Base-by-base conservation (phyloP, 2,329 filamentous ascomycete species). In the Chaetomium sp. region DNA sequence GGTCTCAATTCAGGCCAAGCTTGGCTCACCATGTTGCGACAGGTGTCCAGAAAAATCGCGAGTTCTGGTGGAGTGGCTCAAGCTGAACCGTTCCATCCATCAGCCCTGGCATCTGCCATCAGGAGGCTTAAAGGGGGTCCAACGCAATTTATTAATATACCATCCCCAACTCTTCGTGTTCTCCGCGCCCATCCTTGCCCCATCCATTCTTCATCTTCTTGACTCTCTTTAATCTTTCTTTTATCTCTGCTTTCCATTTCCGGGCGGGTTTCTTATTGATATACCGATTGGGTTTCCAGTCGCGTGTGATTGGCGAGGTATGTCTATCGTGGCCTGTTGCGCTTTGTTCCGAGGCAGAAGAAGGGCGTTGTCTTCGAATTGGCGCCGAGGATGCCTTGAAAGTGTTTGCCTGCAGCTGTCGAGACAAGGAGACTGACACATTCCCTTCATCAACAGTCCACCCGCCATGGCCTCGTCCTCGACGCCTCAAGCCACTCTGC, bases 401-500 rank as follows among this genome's bases (percentile, higher is more conserved):
- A 12, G 19, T 19, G 33, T 57, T 57, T n/a, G 54, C 33, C 33
- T 12, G 54, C 23, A 27, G 42, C 21, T 29, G 12, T 38, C 7
- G 49, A 23, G 2, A 50, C 38, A 27, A 42, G 12, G 19, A 16
- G 25, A 33, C 51, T 62, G 42, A 62, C 42, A 13, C 13, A 10
- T 50, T 7, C 4, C 4, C 38, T 21, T 19, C 38, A 50, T 45
- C 23, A 19, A 19, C 55, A 58, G 60, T 42, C 55, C 60, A 38
- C 60, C 71, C 74, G 76, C 67, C 75, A 84, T 84, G 82, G 79
- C 78, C 71, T 78, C 78, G 73, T 23, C 65, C 10, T 74, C 81
- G 69, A 80, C 81, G 75, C 81, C 83, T 71, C 84, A 85, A 78
- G 83, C 82, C 76, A 81, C 80, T 75, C 76, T 87, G 80, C 85